Evolutionary conservation across 768 basidiomycete genomes (phyloP), one percentile per base, ranked within the genome.

Genomic region (Rhodosporidiobolus odoratus): DNA sequence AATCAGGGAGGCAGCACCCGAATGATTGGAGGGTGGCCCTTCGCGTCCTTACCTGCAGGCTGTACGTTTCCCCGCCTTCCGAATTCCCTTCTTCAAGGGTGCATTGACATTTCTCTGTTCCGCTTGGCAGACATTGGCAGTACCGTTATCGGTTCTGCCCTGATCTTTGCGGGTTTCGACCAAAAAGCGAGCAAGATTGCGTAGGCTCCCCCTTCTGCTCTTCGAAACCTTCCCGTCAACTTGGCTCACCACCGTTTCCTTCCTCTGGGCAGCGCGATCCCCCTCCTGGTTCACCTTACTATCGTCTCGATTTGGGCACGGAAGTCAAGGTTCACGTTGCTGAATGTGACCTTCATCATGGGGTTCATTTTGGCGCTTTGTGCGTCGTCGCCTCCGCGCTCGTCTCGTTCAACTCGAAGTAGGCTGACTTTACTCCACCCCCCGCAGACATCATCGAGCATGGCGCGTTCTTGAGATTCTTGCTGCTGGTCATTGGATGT

Each of bases 161-260:
- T 73, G 27, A 69, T 73, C 68, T 73, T 69, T 27, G 65, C 65
- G 10, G 41, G 50, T 13, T 73, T 73, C 56, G 68, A 73, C 58
- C 58, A 63, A 30, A 66, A 66, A 23, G 72, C 72, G 1, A 34
- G 38, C 4, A 69, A 69, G 40, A 73, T 73, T 19, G 72, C 72
- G 45, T 66, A 8, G 23, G 65, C 21, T 43, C 17, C 62, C 17
- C 15, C 15, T 25, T 43, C 25, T 15, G 8, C 10, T 34, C 0
- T 16, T 13, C 15, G 0, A 5, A 9, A 21, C 21, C 13, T 43
- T 1, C 1, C 38, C 34, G 2, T 30, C 10, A 3, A 21, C 25
- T 37, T 19, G 38, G 3, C 54, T 17, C 34, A 5, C 8, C 23
- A 2, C 4, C 3, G 25, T 19, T 3, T 19, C 23, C 43, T 23